Percentiles rank a stretch among this genome's conserved stretches.
phyloP scores from a whole-genome alignment of 192 early-diverging fungal species.

The Coemansia sp. region DNA sequence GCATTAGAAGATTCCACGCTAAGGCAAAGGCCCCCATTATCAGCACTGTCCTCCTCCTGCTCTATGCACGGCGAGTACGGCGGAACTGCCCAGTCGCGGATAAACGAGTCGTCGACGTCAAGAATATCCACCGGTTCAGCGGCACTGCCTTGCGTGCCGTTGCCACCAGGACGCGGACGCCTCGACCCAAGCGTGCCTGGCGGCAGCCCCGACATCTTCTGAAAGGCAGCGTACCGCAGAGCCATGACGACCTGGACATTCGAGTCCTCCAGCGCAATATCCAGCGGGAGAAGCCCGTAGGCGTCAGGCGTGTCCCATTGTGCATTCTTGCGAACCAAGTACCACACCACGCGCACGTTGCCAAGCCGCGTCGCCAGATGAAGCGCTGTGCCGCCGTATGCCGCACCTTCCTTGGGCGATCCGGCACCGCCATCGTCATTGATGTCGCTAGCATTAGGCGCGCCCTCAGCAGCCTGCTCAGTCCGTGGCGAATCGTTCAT shows the following conservation, averaged over 20 bases:
- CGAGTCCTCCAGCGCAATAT: slow-evolving; percentile 53
- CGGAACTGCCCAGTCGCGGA: slow-evolving; percentile 50
- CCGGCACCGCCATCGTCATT: neutral
- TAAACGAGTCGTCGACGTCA: slow-evolving; percentile 51
- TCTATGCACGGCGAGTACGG: slow-evolving; percentile 28
- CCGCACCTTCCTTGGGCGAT: neutral
- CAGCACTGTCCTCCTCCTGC: neutral
- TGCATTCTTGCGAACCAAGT: slow-evolving; percentile 71
- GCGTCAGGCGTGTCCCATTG: slow-evolving; percentile 71
- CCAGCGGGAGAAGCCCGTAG: slow-evolving; percentile 55
- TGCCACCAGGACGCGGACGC: slow-evolving; percentile 6
- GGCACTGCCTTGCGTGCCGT: slow-evolving; percentile 1
- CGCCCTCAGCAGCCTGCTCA: neutral
- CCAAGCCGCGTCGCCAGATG: slow-evolving; percentile 76
- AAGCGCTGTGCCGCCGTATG: slow-evolving; percentile 64
- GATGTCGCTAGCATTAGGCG: neutral
- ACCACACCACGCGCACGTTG: slow-evolving; percentile 65
- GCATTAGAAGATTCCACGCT: neutral
- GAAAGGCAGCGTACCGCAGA: slow-evolving; percentile 53
- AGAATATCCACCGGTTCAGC: slow-evolving; percentile 44
- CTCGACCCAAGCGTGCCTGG: slow-evolving; percentile 35
- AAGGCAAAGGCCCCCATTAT: neutral
- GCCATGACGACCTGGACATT: slow-evolving; percentile 57
- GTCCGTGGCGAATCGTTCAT: slow-evolving; percentile 26
- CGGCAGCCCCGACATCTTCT: slow-evolving; percentile 43